Evolutionary conservation across 441 rosid species (phyloP).

Genomic region (Croton laevigatus): DNA sequence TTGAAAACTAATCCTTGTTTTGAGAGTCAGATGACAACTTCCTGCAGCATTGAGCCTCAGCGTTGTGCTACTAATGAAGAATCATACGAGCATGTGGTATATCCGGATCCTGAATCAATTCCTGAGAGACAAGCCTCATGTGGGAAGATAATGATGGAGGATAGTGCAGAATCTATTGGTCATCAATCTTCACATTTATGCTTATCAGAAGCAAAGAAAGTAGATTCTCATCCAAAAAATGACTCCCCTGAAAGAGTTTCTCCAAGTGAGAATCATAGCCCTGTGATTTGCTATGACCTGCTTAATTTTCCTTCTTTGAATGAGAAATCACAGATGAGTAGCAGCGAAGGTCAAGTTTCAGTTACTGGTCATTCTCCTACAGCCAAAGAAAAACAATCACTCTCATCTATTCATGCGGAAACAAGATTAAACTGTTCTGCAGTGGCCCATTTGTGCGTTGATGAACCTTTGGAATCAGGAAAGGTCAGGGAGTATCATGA

Average conservation of each 20-base stretch:
- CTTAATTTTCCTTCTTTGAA: slow-evolving; percentile 10
- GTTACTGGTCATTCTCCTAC: slow-evolving; percentile 27
- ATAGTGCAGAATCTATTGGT: slow-evolving; percentile 30
- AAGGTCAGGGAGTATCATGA: slow-evolving; percentile 25
- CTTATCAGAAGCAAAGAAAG: slow-evolving; percentile 20
- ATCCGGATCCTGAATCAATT: slow-evolving; percentile 19
- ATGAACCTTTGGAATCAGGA: slow-evolving; percentile 26
- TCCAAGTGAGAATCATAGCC: slow-evolving; percentile 13
- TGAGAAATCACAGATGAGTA: slow-evolving; percentile 19
- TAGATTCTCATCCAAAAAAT: slow-evolving; percentile 16
- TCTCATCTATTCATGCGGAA: slow-evolving; percentile 22
- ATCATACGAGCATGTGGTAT: slow-evolving; percentile 26
- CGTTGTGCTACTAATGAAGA: slow-evolving; percentile 29
- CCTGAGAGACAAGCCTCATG: slow-evolving; percentile 27
- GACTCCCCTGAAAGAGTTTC: slow-evolving; percentile 21
- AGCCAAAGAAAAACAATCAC: slow-evolving; percentile 23
- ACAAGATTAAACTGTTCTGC: slow-evolving; percentile 18
- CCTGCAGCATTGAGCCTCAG: slow-evolving; percentile 16
- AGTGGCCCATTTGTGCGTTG: slow-evolving; percentile 17
- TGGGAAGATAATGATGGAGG: slow-evolving; percentile 33
- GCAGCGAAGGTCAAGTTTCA: slow-evolving; percentile 25
- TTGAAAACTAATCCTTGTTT: slow-evolving; percentile 17
- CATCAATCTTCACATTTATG: slow-evolving; percentile 24
- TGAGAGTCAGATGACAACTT: slow-evolving; percentile 10
- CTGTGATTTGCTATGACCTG: background rate